A percentile compares a stretch with the other conserved stretches of the same genome.
Evolutionary conservation across 805 yeast genomes (phyloP).

Genomic region (Saccharomycopsis sp.): DNA sequence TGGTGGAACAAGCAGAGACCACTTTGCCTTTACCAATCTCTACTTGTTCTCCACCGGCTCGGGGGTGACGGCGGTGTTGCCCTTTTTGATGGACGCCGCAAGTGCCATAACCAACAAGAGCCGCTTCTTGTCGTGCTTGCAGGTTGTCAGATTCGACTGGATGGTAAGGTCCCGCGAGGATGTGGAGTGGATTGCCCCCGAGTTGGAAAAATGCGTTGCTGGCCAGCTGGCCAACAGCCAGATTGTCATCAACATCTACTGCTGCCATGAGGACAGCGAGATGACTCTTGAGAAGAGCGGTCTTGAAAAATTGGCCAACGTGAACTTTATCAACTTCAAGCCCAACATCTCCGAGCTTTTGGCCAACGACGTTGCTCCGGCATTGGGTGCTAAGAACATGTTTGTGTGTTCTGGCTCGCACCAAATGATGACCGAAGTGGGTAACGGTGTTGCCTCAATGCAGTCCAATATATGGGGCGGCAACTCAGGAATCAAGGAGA

Average conservation of each 20-base stretch:
- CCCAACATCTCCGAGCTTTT: constrained; percentile 2
- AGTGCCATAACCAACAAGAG: constrained; percentile 9
- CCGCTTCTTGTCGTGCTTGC: constrained; percentile 19
- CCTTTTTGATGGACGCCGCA: constrained; percentile 30
- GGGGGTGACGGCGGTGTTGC: constrained; percentile 43
- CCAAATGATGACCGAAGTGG: constrained; percentile 31
- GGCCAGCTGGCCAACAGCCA: background rate
- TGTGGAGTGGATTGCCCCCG: constrained; percentile 34
- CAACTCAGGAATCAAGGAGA: constrained; percentile 31
- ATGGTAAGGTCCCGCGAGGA: constrained; percentile 29
- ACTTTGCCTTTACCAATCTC: constrained; percentile 36
- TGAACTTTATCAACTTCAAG: background rate
- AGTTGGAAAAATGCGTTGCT: constrained; percentile 23
- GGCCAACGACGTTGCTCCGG: constrained; percentile 3
- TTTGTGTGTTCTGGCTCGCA: constrained; percentile 40
- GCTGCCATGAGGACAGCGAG: constrained; percentile 23
- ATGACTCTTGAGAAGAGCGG: background rate
- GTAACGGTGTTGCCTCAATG: constrained; percentile 32
- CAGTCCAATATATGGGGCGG: constrained; percentile 29
- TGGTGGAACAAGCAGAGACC: constrained; percentile 43
- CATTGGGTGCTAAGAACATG: constrained; percentile 29
- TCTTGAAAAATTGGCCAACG: constrained; percentile 18
- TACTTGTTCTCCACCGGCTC: constrained; percentile 39
- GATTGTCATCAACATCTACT: constrained; percentile 25
- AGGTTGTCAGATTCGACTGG: constrained; percentile 38